Percentiles rank a stretch among this genome's conserved stretches.
Evolutionary conservation across 306 rosid genomes (phyloP).

Genomic region (Styphnolobium japonicum): DNA sequence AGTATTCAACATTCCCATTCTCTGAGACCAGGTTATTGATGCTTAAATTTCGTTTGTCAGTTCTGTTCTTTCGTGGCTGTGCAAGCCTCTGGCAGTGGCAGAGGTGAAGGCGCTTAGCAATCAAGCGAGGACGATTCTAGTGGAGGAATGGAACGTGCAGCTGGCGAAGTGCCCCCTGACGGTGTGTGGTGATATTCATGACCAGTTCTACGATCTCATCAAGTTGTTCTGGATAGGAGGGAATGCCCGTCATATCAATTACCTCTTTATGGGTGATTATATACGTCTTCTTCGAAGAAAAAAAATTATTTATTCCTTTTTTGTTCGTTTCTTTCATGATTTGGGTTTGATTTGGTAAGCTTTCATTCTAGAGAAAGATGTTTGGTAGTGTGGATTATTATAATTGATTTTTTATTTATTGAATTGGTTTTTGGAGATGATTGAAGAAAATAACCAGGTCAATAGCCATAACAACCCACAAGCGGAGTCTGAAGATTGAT

Average conservation of each 20-base stretch:
- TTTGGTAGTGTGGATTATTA: not conserved
- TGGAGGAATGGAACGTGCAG: constrained; percentile 80
- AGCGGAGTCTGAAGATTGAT: too few relatives aligned
- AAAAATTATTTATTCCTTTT: not conserved
- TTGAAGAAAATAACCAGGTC: not conserved
- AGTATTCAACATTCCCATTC: too few relatives aligned
- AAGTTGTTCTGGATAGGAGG: constrained; percentile 78
- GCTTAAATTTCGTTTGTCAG: too few relatives aligned
- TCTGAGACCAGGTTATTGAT: too few relatives aligned
- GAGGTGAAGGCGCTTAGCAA: constrained; percentile 70
- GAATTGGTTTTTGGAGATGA: too few relatives aligned
- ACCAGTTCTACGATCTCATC: constrained; percentile 80
- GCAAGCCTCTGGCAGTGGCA: constrained; percentile 67
- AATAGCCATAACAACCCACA: too few relatives aligned
- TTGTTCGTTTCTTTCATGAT: too few relatives aligned
- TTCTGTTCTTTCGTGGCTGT: too few relatives aligned
- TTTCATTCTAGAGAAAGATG: not conserved
- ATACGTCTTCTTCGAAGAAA: constrained; percentile 27
- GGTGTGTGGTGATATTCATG: constrained; percentile 73
- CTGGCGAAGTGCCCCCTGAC: constrained; percentile 82
- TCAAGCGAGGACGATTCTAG: constrained; percentile 68
- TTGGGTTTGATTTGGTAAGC: not conserved
- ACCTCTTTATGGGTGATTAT: constrained; percentile 75
- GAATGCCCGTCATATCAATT: constrained; percentile 68
- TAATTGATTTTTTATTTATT: not conserved